These are phyloP conservation scores for Colletotrichum aenigma DNA, from an alignment of 2,329 filamentous ascomycete genomes.

Conservation along the genomic window DNA sequence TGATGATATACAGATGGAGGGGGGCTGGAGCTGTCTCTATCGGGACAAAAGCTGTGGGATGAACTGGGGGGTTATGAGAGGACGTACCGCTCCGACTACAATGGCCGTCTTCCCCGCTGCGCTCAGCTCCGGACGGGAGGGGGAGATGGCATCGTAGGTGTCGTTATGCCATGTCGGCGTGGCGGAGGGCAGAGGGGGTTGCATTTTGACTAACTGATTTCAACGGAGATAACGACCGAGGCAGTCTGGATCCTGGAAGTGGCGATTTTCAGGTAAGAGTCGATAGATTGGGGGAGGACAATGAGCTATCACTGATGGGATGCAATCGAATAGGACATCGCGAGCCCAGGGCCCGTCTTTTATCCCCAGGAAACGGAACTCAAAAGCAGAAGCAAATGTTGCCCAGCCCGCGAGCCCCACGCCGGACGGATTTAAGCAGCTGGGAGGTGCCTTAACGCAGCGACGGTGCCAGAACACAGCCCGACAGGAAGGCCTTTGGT, in stretches of 20 bases:
- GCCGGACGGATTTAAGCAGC: not conserved
- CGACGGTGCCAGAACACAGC: not conserved
- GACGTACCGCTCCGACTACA: conserved; percentile 66
- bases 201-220: not conserved
- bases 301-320: not conserved
- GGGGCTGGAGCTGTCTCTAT: not conserved
- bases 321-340: not conserved
- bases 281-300: not conserved
- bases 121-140: conserved; percentile 38
- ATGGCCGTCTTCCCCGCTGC: conserved; percentile 58
- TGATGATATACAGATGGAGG: not conserved
- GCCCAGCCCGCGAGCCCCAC: not conserved
- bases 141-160: conserved; percentile 43
- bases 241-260: not conserved
- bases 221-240: not conserved
- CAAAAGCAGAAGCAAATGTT: not conserved
- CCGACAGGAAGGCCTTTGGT: not conserved
- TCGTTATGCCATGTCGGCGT: conserved; percentile 29
- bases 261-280: not conserved
- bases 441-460: not conserved
- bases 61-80: not conserved
- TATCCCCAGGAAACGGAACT: not conserved
- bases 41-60: not conserved
- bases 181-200: conserved; percentile 22
- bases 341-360: not conserved